Base-by-base conservation (phyloP, 2,329 filamentous ascomycete genomes). In the Fusarium virguliforme region DNA sequence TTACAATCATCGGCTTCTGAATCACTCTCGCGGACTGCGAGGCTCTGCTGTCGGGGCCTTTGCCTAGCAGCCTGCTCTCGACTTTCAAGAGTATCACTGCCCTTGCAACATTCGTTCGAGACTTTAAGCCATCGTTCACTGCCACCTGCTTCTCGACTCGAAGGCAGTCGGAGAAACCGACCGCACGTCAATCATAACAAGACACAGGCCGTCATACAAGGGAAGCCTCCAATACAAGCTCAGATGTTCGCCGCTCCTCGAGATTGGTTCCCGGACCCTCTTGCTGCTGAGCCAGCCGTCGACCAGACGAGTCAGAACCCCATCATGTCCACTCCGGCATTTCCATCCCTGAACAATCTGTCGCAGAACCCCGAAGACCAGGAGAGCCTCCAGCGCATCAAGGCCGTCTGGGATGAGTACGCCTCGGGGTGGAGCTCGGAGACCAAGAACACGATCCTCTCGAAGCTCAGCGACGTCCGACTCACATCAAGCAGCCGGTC, bases 361-460 rank as follows among this genome's bases (percentile, higher is more conserved):
- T 57, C 66, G 2, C 64, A 68, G 37, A 32, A 26, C 9, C 34
- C 15, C 7, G 41, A 64, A 6, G 66, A 68, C 18, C 66, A 68
- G 6, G 59, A 41, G 24, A 55, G 7, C 2, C 64, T 68, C 46
- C 13, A 15, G 7, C 38, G 54, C 13, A 35, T 64, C 57, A 61
- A 65, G 9, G 38, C 18, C 6, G 24, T 40, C 6, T 68, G 64
- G 53, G 37, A 55, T 1, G 26, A 43, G 18, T 34, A 55, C 35
- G n/a, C 51, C 7, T 10, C 18, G 2, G 13, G 13, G 6, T 68
- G 65, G 65, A 50, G 51, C 22, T n/a, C 15, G 9, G 18, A 50
- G 6, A 57, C 61, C 6, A 51, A 40, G n/a, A 6, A 9, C 1
- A 26, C 51, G 1, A 32, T 68, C 15, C 35, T 67, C 24, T 28